Evolutionary conservation across 805 yeast species (phyloP).

Genomic region (Grigorovia yakushimaensis): DNA sequence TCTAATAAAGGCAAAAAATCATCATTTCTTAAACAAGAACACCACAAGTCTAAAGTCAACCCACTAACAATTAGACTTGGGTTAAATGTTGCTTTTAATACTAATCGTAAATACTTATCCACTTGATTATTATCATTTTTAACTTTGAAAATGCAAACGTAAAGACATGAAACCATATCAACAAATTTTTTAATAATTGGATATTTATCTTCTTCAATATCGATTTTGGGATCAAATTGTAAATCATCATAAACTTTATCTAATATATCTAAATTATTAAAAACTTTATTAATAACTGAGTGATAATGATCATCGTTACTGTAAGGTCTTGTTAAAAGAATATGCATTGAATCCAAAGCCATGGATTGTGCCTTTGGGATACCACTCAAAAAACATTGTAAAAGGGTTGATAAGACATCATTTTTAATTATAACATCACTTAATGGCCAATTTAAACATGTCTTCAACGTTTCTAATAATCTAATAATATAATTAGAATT

Average conservation of each 20-base stretch:
- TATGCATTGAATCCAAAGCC: slow-evolving; percentile 86
- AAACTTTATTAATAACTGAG: slow-evolving; percentile 69
- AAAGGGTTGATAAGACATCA: slow-evolving; percentile 54
- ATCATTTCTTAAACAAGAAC: slow-evolving; percentile 74
- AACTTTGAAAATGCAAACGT: slow-evolving; percentile 48
- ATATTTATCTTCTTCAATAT: slow-evolving; percentile 70
- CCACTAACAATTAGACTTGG: slow-evolving; percentile 87
- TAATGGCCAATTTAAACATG: slow-evolving; percentile 85
- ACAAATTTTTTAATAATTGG: slow-evolving; percentile 81
- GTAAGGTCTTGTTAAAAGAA: slow-evolving; percentile 73
- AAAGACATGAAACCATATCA: slow-evolving; percentile 57
- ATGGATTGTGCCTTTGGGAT: slow-evolving; percentile 65
- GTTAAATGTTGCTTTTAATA: slow-evolving; percentile 71
- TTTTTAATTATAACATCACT: slow-evolving; percentile 63
- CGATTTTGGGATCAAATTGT: slow-evolving; percentile 47
- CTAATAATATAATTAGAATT: slow-evolving; percentile 50
- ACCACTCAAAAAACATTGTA: slow-evolving; percentile 46
- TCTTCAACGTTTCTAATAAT: slow-evolving; percentile 71
- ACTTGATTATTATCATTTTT: slow-evolving; percentile 43
- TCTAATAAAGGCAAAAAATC: slow-evolving; percentile 43
- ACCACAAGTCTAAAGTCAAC: slow-evolving; percentile 88
- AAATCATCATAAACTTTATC: slow-evolving; percentile 49
- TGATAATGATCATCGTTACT: slow-evolving; percentile 58
- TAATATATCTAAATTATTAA: slow-evolving; percentile 68
- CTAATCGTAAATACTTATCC: slow-evolving; percentile 58